Conservation (phyloP, 1,284 basidiomycete species). For the Phellopilus nigrolimitatus region DNA sequence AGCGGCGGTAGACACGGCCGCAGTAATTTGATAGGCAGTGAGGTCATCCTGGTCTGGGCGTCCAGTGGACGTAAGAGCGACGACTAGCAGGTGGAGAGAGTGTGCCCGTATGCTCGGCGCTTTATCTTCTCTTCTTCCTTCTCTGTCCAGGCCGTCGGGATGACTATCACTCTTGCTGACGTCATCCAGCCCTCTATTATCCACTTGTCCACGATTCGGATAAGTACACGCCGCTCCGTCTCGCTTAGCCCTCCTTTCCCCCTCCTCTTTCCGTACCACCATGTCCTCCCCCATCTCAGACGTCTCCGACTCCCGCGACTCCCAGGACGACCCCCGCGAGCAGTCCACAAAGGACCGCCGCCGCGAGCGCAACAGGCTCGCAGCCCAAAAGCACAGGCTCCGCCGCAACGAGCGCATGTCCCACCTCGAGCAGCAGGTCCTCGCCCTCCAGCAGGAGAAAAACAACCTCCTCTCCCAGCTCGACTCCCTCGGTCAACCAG, state of each 20-base stretch:
- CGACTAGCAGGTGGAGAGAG: too few species aligned
- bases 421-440: constrained; percentile 21
- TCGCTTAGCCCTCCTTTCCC: not conserved
- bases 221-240: not conserved
- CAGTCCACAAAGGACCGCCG: constrained; percentile 20
- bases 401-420: constrained; percentile 20
- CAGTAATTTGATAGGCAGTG: too few species aligned
- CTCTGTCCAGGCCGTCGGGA: not conserved
- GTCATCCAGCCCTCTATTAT: constrained; percentile 5
- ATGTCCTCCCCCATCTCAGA: constrained; percentile 19
- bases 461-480: constrained; percentile 14
- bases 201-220: not conserved
- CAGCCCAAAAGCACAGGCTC: constrained; percentile 20
- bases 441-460: constrained; percentile 21
- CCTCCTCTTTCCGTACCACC: not conserved
- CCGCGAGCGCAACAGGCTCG: constrained; percentile 20
- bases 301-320: constrained; percentile 17
- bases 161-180: constrained; percentile 7
- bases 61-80: too few species aligned
- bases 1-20: too few species aligned
- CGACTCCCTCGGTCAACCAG: constrained; percentile 2
- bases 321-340: constrained; percentile 13
- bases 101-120: too few species aligned
- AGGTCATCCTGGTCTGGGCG: too few species aligned
- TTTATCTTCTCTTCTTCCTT: too few species aligned